Evolutionary conservation across 2,329 filamentous ascomycete genomes (phyloP).

Genomic region (Pseudocercospora fuligena): DNA sequence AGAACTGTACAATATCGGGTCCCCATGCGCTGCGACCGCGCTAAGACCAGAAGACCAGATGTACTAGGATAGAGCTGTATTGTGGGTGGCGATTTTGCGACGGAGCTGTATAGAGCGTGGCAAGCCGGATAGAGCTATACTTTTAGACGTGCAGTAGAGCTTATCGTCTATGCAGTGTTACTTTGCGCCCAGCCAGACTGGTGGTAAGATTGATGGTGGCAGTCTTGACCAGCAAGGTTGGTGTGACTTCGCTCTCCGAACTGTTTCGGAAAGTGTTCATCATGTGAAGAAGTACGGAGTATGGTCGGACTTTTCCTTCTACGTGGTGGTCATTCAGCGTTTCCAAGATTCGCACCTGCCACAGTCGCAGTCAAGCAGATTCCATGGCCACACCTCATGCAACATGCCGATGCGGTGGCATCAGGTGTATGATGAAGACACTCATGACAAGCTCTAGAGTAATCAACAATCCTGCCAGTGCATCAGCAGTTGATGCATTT

Average conservation of each 20-base stretch:
- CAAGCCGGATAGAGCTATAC: slow-evolving; percentile 2
- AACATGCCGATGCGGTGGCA: neutral
- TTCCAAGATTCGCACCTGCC: neutral
- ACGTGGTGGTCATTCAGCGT: neutral
- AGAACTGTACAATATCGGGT: neutral
- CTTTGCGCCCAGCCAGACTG: neutral
- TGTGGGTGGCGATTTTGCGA: neutral
- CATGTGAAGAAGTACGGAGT: neutral
- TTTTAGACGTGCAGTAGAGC: slow-evolving; percentile 4
- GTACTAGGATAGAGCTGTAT: slow-evolving; percentile 15
- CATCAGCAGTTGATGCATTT: neutral
- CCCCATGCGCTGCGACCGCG: neutral
- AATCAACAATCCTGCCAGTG: neutral
- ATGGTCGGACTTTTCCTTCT: neutral
- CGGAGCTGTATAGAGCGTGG: slow-evolving; percentile 5
- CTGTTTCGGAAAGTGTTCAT: neutral
- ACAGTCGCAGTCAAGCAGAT: neutral
- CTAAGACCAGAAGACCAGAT: slow-evolving; percentile 1
- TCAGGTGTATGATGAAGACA: neutral
- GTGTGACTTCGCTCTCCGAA: neutral
- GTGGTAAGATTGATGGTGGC: neutral
- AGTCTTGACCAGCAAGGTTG: neutral
- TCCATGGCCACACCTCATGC: neutral
- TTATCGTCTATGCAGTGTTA: neutral
- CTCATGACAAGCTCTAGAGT: neutral